Evolutionary conservation across 169 alveolate species (phyloP).

Genomic region (Blepharisma undulans): DNA sequence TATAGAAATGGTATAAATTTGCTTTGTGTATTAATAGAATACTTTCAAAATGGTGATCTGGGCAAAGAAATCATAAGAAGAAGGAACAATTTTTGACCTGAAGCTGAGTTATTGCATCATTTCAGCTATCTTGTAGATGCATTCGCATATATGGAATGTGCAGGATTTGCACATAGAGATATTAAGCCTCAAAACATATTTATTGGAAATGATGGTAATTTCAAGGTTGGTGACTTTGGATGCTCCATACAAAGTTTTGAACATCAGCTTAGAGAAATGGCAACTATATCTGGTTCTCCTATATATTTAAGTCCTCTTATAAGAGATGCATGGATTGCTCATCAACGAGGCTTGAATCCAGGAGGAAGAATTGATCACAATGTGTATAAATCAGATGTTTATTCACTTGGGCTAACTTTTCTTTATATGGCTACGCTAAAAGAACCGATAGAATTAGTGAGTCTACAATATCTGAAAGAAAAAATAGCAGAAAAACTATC

Average conservation of each 20-base stretch:
- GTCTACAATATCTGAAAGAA: background rate
- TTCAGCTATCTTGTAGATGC: constrained; percentile 43
- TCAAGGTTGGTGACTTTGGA: constrained; percentile 57
- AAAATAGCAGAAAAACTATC: background rate
- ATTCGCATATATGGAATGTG: constrained; percentile 40
- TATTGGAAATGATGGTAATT: constrained; percentile 45
- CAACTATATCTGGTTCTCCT: background rate
- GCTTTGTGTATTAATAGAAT: constrained; percentile 16
- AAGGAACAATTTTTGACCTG: constrained; percentile 34
- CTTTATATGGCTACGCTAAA: background rate
- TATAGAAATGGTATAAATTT: background rate
- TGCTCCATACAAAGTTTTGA: constrained; percentile 36
- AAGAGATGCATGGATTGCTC: background rate
- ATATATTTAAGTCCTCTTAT: constrained; percentile 16
- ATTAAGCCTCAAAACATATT: constrained; percentile 55
- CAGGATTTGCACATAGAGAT: constrained; percentile 49
- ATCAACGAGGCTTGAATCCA: background rate
- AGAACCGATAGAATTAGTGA: background rate
- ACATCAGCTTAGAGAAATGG: background rate
- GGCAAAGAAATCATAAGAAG: constrained; percentile 16
- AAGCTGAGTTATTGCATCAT: constrained; percentile 44
- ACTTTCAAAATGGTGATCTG: constrained; percentile 5
- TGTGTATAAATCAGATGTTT: background rate
- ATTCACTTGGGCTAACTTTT: background rate
- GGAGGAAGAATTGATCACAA: background rate